Base-by-base conservation (phyloP, 2,329 filamentous ascomycete genomes). In the Fusarium humuli region DNA sequence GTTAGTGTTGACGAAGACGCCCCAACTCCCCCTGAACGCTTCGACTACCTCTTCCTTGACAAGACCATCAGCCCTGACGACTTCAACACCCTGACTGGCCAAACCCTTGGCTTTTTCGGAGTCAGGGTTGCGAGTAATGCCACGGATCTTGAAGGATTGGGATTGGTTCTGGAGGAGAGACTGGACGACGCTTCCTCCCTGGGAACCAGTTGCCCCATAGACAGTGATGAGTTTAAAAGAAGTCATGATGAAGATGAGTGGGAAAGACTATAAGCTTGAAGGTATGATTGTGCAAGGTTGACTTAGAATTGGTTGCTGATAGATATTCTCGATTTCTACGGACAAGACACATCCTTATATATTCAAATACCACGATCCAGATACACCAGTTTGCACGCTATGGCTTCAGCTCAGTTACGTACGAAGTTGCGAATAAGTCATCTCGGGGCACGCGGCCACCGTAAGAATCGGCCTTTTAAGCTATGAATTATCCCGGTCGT, bases 1-100 rank as follows among this genome's bases (percentile, higher is more conserved):
- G 65, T 79, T 78, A 12, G 74, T 78, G 54, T 80, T 80, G 57
- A 75, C 70, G 61, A 80, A 80, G 10, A 76, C 70, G 13, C 75
- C 78, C 74, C 77, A 79, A 57, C 75, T 77, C n/a, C 71, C 75
- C 49, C 61, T 70, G 67, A 79, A 79, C 9, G 77, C 77, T 14
- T 67, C 65, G 16, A 71, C 9, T 12, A 77, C 49, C 23, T 77
- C 61, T 11, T 71, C 65, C 32, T 70, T 74, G 20, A 69, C 57
- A 41, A 73, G 52, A 1, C 77, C 76, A 34, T 79, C 75, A 4
- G 77, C 77, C 63, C 77, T 73, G 30, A 79, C 68, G 6, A 79
- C 69, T n/a, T 80, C 73, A 11, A 77, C 76, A 5, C 75, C 77
- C 3, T 73, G 61, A 5, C 59, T 57, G 3, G 65, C 49, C 22